phyloP scores from a whole-genome alignment of 768 basidiomycete genomes.

The Leccinum rimulosum region DNA sequence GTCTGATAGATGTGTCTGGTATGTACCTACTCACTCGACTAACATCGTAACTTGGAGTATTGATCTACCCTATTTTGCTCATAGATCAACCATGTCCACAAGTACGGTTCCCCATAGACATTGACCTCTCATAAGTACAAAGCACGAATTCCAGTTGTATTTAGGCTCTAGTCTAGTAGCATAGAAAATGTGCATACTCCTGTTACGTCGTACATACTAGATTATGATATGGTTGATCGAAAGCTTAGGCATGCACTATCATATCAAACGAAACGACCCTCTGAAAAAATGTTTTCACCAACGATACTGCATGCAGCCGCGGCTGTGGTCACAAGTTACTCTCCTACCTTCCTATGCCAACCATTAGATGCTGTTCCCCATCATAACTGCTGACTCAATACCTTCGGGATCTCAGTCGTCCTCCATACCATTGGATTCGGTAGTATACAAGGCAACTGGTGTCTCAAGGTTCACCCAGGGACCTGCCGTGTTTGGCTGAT shows the following conservation, averaged over 20 bases:
- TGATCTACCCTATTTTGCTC: too few relatives aligned
- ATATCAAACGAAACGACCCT: slow-evolving; percentile 68
- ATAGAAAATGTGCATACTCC: too few relatives aligned
- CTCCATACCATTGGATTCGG: slow-evolving; percentile 36
- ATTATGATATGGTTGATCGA: too few relatives aligned
- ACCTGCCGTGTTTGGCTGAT: slow-evolving; percentile 3
- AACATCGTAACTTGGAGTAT: too few relatives aligned
- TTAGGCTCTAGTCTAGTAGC: too few relatives aligned
- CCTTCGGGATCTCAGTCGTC: slow-evolving; percentile 45
- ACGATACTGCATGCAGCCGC: slow-evolving; percentile 57
- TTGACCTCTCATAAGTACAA: too few relatives aligned
- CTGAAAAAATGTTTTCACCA: slow-evolving; percentile 58
- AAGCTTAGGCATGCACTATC: slow-evolving; percentile 61
- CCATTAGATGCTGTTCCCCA: slow-evolving; percentile 59
- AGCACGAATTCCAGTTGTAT: too few relatives aligned
- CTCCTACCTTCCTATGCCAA: slow-evolving; percentile 49
- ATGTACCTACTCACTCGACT: too few relatives aligned
- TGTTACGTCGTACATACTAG: too few relatives aligned
- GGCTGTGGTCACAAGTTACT: slow-evolving; percentile 61
- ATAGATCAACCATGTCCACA: too few relatives aligned
- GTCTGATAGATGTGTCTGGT: too few relatives aligned
- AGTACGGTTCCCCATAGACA: too few relatives aligned
- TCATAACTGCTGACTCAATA: slow-evolving; percentile 57
- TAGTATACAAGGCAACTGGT: slow-evolving; percentile 61
- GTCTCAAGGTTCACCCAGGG: slow-evolving; percentile 1